These are phyloP conservation scores for Prunus salicina DNA, from an alignment of 306 rosid genomes.

Conservation along the genomic window DNA sequence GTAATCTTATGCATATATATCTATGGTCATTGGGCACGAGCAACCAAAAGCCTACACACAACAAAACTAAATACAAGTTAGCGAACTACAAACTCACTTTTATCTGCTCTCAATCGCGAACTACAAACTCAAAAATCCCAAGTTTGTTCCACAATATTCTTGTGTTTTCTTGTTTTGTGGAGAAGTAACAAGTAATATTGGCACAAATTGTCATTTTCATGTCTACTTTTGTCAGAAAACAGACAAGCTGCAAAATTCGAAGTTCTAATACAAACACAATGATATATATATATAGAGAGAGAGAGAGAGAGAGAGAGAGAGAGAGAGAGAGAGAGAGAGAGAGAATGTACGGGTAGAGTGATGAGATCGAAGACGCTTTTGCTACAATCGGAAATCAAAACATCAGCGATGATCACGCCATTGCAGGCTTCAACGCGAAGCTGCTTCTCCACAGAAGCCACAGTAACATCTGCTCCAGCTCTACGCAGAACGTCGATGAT, in stretches of 20 bases:
- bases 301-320: neutral
- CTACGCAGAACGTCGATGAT: conserved; percentile 80
- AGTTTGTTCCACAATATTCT: neutral
- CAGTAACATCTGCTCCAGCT: conserved; percentile 88
- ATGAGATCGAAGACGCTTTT: conserved; percentile 66
- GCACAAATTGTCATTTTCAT: neutral
- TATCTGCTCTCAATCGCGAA: no score
- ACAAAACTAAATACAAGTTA: no score
- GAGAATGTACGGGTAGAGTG: conserved; percentile 58
- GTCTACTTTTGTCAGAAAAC: neutral
- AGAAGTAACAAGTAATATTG: no score
- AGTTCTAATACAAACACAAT: neutral
- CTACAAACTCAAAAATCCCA: no score
- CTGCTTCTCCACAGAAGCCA: conserved; percentile 62
- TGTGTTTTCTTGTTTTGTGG: no score
- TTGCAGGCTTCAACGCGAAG: conserved; percentile 64
- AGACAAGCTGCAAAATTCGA: neutral
- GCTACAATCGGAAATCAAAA: conserved; percentile 57
- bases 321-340: neutral
- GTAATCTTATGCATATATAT: neutral
- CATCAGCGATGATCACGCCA: conserved; percentile 73
- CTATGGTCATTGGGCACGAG: neutral
- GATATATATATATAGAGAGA: no score
- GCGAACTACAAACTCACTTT: neutral
- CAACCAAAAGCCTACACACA: neutral